Percentiles rank a stretch among this genome's conserved stretches.
These are phyloP conservation scores for Isochrysis galbana DNA, from an alignment of 78 protist genomes.

Conservation along the genomic window DNA sequence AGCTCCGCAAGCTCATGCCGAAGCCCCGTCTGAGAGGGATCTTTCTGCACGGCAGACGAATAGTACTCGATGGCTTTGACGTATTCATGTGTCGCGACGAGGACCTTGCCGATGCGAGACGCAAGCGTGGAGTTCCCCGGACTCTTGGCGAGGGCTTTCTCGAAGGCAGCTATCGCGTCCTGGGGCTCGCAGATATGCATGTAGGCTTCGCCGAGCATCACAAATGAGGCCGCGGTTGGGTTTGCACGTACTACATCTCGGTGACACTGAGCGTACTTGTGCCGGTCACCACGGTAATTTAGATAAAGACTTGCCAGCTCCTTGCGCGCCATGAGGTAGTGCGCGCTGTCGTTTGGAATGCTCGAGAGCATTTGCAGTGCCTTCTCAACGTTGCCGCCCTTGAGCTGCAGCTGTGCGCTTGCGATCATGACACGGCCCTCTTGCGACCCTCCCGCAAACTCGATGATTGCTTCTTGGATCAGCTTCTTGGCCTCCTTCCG, in stretches of 20 bases:
- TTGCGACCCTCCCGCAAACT: constrained; percentile 34
- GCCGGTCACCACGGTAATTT: constrained; percentile 42
- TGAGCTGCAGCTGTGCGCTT: constrained; percentile 24
- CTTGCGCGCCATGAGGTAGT: constrained; percentile 53
- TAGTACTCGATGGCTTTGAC: constrained; percentile 13
- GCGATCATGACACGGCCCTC: constrained; percentile 52
- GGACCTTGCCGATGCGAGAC: constrained; percentile 57
- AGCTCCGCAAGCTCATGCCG: constrained; percentile 69
- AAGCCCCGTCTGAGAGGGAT: background rate
- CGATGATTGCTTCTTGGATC: constrained; percentile 9
- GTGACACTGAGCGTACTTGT: constrained; percentile 32
- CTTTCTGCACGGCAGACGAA: constrained; percentile 37
- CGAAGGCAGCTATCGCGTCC: constrained; percentile 60
- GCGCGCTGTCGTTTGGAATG: constrained; percentile 22
- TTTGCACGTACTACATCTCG: no score
- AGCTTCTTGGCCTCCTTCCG: constrained; percentile 32
- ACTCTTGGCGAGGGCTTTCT: constrained; percentile 33
- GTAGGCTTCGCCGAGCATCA: constrained; percentile 78
- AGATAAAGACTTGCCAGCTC: constrained; percentile 65
- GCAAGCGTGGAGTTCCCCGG: constrained; percentile 53
- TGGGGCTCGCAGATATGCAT: constrained; percentile 60
- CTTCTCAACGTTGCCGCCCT: constrained; percentile 32
- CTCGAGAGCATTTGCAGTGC: constrained; percentile 47
- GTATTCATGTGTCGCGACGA: constrained; percentile 74
- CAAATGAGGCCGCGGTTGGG: no score